A percentile compares a stretch with the other conserved stretches of the same genome.
Evolutionary conservation across 306 rosid genomes (phyloP).

Genomic region (Ormosia emarginata): DNA sequence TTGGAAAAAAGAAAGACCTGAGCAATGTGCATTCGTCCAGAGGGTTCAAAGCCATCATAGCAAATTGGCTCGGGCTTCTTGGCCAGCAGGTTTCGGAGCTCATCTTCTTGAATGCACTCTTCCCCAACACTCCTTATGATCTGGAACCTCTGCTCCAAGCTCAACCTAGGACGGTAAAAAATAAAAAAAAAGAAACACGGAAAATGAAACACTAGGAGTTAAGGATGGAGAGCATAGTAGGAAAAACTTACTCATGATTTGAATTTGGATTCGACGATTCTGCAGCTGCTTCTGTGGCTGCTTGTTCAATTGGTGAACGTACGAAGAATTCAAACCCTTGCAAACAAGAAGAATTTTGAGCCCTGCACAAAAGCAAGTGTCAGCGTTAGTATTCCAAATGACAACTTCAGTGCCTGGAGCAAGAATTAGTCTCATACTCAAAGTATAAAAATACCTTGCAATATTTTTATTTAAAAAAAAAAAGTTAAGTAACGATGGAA

Average conservation of each 20-base stretch:
- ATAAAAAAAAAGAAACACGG: not conserved
- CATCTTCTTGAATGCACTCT: constrained; percentile 87
- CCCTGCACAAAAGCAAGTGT: no score
- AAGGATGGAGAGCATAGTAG: not conserved
- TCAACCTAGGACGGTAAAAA: constrained; percentile 28
- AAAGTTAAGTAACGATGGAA: no score
- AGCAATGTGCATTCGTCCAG: constrained; percentile 96
- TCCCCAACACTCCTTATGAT: constrained; percentile 75
- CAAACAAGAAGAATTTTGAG: no score
- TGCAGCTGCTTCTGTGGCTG: constrained; percentile 26
- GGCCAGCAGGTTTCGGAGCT: constrained; percentile 60
- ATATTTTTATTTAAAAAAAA: no score
- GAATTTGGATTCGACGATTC: constrained; percentile 30
- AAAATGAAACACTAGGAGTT: not conserved
- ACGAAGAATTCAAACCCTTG: no score
- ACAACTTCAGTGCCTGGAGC: no score
- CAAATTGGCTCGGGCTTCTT: constrained; percentile 74
- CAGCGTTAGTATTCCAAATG: no score
- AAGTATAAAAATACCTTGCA: no score
- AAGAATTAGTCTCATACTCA: no score
- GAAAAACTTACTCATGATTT: constrained; percentile 24
- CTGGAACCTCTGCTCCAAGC: constrained; percentile 48
- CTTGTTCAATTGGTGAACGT: not conserved
- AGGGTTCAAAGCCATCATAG: constrained; percentile 92
- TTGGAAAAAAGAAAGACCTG: constrained; percentile 39